Base-by-base conservation (phyloP, 2,329 filamentous ascomycete genomes). In the Blastomyces emzantsi region DNA sequence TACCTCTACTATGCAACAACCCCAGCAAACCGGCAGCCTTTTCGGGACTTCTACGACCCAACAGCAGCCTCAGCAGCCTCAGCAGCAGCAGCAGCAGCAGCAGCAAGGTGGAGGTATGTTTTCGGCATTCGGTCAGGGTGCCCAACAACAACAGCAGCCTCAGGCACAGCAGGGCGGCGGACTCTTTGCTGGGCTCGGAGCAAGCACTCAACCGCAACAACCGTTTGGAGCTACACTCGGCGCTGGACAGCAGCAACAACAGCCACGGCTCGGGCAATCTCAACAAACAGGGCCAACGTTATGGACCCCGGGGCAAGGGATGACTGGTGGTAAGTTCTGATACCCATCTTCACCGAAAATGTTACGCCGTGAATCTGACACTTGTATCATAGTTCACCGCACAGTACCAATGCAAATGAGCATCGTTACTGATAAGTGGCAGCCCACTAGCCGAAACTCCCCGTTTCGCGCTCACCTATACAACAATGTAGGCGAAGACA, bases 381-480 rank as follows among this genome's bases (percentile, higher is more conserved):
- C 33, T 5, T 17, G 3, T 33, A 15, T 7, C 15, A 61, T 66
- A 81, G 82, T 83, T 49, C 84, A 87, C 72, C 84, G 85, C 70
- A 83, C 82, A 25, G 81, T 87, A 39, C 78, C 81, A 1, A 83
- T 85, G 68, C 85, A 87, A 69, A 84, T 87, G 70, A 74, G 77
- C 41, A 81, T 84, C n/a, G 77, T 87, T n/a, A 78, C 79, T 64
- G 78, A 81, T 60, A 87, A 87, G 74, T 88, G 85, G 85, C 79
- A 85, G 57, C 80, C 84, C 0, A 72, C 74, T 9, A 80, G 72
- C 66, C 76, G 77, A 49, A 75, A 76, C 56, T 85, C 82, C 47
- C 79, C 80, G 8, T 83, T 87, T 71, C 81, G 85, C 66, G 75
- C 82, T 55, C 87, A 87, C 72, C 80, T 87, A 67, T 88, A 88